Percentiles rank a stretch among this genome's conserved stretches.
These are phyloP conservation scores for Paramecium sexaurelia DNA, from an alignment of 73 alveolate genomes.

Conservation along the genomic window DNA sequence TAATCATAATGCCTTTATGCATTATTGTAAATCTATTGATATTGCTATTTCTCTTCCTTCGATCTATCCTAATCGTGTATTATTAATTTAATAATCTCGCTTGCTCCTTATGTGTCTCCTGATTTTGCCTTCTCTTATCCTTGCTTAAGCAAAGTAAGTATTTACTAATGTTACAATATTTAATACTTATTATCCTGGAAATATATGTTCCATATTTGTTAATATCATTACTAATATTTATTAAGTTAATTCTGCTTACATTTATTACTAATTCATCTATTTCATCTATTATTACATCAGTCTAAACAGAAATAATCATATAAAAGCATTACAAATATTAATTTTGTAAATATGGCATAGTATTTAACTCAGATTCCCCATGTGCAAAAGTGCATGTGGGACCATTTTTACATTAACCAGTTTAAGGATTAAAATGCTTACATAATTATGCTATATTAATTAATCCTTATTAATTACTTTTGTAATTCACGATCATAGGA, in stretches of 20 bases:
- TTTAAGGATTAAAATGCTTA: slow-evolving; percentile 45
- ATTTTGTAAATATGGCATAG: not conserved
- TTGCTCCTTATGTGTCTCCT: slow-evolving; percentile 44
- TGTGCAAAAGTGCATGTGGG: slow-evolving; percentile 55
- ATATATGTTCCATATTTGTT: slow-evolving; percentile 47
- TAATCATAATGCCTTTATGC: slow-evolving; percentile 55
- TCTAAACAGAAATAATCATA: not conserved
- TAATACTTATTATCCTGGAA: slow-evolving; percentile 17
- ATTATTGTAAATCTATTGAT: slow-evolving; percentile 50
- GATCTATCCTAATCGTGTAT: slow-evolving; percentile 53
- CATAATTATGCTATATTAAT: slow-evolving; percentile 30
- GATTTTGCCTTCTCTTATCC: slow-evolving; percentile 34
- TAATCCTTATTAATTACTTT: not conserved
- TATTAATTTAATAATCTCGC: slow-evolving; percentile 9
- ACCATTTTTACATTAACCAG: slow-evolving; percentile 57
- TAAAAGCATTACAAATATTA: not conserved
- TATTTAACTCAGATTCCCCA: slow-evolving; percentile 37
- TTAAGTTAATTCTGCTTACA: slow-evolving; percentile 29
- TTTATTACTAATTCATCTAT: not conserved
- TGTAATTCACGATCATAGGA: slow-evolving; percentile 52
- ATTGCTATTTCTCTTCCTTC: slow-evolving; percentile 44
- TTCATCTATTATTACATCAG: not conserved
- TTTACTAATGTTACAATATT: not conserved
- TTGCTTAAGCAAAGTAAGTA: not conserved
- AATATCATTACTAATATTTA: slow-evolving; percentile 30